Conservation (phyloP, 176 grass and related monocot species). For the Paspalum vaginatum region DNA sequence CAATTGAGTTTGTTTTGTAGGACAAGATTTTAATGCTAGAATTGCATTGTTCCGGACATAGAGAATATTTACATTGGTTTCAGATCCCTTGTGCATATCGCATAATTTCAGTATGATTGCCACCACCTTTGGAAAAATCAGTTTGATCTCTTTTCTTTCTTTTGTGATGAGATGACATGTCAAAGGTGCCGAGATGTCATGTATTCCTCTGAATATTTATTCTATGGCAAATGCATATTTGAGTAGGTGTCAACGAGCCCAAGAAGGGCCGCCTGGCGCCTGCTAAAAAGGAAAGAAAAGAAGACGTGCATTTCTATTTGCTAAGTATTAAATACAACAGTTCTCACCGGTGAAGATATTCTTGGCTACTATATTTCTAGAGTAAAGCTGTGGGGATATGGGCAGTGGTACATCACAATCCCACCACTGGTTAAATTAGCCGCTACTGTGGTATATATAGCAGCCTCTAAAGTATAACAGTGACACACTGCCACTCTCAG, state of each 20-base stretch:
- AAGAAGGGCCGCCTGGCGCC: background rate
- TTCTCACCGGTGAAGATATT: conserved; percentile 2
- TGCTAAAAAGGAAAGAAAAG: background rate
- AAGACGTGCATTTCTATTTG: background rate
- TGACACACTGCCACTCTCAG: conserved; percentile 41
- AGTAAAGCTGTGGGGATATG: conserved; percentile 31
- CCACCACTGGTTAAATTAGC: conserved; percentile 17
- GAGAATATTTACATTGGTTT: background rate
- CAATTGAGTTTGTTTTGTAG: too few species aligned
- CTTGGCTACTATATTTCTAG: background rate
- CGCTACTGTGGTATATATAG: background rate
- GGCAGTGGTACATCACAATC: conserved; percentile 49
- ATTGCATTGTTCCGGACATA: background rate
- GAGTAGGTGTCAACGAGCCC: background rate
- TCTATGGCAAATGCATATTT: conserved; percentile 31
- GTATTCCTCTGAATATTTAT: conserved; percentile 1
- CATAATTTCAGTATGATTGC: conserved; percentile 5
- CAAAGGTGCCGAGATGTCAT: background rate
- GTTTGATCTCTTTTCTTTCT: background rate
- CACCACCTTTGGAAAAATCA: background rate
- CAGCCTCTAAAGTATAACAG: conserved; percentile 44
- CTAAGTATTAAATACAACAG: background rate
- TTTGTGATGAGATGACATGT: conserved; percentile 8
- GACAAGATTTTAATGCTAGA: too few species aligned
- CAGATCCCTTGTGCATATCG: background rate